phyloP scores from a whole-genome alignment of 78 protist genomes.

The Dictyostelium citrinum region DNA sequence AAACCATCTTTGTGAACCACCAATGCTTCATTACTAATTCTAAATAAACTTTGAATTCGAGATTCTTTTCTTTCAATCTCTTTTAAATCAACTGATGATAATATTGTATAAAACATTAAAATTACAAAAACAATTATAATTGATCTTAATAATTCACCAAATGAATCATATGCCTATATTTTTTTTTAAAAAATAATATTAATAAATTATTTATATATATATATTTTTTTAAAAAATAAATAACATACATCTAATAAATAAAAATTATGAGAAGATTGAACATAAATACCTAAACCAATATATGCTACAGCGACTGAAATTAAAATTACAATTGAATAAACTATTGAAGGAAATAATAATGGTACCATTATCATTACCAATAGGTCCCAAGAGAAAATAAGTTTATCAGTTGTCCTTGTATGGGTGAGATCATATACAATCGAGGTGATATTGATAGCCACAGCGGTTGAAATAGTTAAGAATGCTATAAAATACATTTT shows the following conservation, averaged over 20 bases:
- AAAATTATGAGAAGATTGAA: not conserved
- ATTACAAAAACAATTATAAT: conserved; percentile 4
- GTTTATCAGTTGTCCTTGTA: not conserved
- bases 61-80: conserved; percentile 60
- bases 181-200: not conserved
- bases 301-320: not conserved
- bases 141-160: conserved; percentile 1
- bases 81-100: conserved; percentile 39
- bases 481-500: not conserved
- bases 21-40: conserved; percentile 52
- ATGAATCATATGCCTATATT: not conserved
- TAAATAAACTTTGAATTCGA: conserved; percentile 50
- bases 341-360: conserved; percentile 22
- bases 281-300: conserved; percentile 38
- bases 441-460: conserved; percentile 18
- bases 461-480: not conserved
- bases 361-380: conserved; percentile 20
- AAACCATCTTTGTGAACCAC: conserved; percentile 59
- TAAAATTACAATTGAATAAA: not conserved
- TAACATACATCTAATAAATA: not conserved
- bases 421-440: not conserved
- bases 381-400: conserved; percentile 31
- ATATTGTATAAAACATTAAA: conserved; percentile 3
- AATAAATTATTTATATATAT: not conserved
- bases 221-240: not conserved